A percentile compares a stretch with the other conserved stretches of the same genome.
These are phyloP conservation scores for Bryoglossum gracile DNA, from an alignment of 495 filamentous ascomycete species.

Conservation along the genomic window DNA sequence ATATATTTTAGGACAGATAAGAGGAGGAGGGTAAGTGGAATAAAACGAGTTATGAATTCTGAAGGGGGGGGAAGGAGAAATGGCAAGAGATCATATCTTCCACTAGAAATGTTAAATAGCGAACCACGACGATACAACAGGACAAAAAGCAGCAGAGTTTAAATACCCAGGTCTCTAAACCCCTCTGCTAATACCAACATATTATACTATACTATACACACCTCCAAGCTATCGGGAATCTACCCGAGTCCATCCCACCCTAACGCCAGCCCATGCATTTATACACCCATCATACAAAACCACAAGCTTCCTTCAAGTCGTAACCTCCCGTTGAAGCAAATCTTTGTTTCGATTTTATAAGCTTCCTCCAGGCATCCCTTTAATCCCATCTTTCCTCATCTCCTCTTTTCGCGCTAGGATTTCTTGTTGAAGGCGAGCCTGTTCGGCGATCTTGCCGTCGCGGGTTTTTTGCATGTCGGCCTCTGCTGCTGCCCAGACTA, in stretches of 20 bases:
- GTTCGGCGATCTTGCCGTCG: constrained; percentile 44
- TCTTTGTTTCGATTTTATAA: constrained; percentile 5
- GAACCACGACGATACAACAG: background rate
- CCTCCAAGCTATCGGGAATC: too few relatives aligned
- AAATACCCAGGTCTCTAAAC: too few relatives aligned
- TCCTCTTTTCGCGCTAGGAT: constrained; percentile 56
- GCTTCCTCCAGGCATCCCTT: constrained; percentile 12
- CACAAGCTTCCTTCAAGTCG: too few relatives aligned
- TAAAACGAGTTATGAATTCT: too few relatives aligned
- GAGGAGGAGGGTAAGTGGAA: too few relatives aligned
- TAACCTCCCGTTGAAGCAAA: too few relatives aligned
- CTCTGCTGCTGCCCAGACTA: constrained; percentile 67
- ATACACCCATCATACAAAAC: background rate
- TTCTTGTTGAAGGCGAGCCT: constrained; percentile 45
- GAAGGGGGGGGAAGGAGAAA: background rate
- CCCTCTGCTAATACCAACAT: too few relatives aligned
- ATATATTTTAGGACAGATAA: too few relatives aligned
- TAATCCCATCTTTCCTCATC: constrained; percentile 35
- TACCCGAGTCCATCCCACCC: background rate
- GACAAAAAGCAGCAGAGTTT: background rate
- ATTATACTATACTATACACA: too few relatives aligned
- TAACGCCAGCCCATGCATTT: background rate
- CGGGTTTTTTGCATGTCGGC: constrained; percentile 52
- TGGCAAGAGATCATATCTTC: background rate
- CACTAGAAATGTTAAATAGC: background rate